These are phyloP conservation scores for Melaleuca alternifolia DNA, from an alignment of 345 rosid genomes.

Conservation along the genomic window DNA sequence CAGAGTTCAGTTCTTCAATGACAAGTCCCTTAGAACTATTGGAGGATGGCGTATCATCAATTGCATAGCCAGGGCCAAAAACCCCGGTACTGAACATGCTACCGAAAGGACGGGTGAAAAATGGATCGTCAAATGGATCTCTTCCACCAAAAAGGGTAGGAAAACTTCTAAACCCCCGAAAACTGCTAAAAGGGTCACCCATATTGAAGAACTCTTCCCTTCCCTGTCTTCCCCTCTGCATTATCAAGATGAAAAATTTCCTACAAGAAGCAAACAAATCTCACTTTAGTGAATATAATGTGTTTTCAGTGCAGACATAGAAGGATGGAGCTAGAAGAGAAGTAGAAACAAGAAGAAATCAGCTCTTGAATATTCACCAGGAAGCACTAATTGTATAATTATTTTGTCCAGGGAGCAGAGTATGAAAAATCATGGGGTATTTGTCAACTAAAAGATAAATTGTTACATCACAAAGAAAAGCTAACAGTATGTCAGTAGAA, in stretches of 20 bases:
- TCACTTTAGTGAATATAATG: neutral
- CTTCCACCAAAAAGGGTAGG: constrained; percentile 47
- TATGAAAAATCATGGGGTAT: neutral
- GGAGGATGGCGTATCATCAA: constrained; percentile 4
- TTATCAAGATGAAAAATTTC: neutral
- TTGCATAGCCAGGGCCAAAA: constrained; percentile 6
- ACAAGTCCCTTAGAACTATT: constrained; percentile 22
- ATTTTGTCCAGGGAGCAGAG: neutral
- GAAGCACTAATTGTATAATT: neutral
- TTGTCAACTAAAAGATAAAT: neutral
- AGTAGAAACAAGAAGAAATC: neutral
- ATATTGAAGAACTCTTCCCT: constrained; percentile 13
- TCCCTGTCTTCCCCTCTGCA: constrained; percentile 45
- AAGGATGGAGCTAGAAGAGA: neutral
- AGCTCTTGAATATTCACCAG: neutral
- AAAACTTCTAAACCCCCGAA: constrained; percentile 19
- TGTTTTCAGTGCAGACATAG: neutral
- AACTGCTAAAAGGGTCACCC: constrained; percentile 29
- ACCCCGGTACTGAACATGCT: constrained; percentile 16
- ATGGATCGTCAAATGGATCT: constrained; percentile 72
- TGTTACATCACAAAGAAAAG: neutral
- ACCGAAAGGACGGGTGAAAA: constrained; percentile 51
- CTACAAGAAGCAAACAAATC: neutral
- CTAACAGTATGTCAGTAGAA: neutral
- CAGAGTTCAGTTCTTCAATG: constrained; percentile 58